Evolutionary conservation across 805 yeast species (phyloP), one percentile per base, ranked within the genome.

Genomic region (Isabelozyma pseudorhagii): DNA sequence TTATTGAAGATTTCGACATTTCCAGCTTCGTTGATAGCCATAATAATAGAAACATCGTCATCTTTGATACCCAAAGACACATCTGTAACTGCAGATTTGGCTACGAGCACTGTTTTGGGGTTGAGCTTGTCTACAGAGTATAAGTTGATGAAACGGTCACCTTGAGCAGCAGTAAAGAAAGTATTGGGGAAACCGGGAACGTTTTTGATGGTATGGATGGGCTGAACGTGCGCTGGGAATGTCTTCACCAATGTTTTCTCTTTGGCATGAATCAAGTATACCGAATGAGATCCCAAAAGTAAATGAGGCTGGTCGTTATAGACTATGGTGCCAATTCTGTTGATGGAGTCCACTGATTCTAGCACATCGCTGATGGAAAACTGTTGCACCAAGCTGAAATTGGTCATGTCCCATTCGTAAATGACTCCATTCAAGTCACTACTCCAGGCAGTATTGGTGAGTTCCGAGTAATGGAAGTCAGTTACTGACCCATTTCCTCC

Each of bases 91-190:
- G 87, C 80, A 13, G 89, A 74, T 53, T 85, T 87, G 3, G 92
- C 76, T 13, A 87, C 91, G 49, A 89, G 78, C 3, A 91, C 87
- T 8, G 75, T 66, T 21, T 69, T 67, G 2, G 84, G 73, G 3
- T 81, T 61, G 28, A 68, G 61, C 44, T 71, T 67, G 31, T 73
- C 67, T 2, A 82, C 48, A 9, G 85, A 78, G 61, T 86, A 84
- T 38, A 87, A 71, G 63, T 89, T 89, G 55, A 91, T 77, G 64
- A 89, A 90, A 56, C 97, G 79, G 65, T 92, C 98, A 52, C 84
- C 85, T 36, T 73, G 72, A 1, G 97, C 96, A 46, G 86, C 79
- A 1, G 94, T 84, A 41, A 88, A 65, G 57, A 90, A 82, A 43
- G 69, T 71, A 44, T 78, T 78, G 8, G 67, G 64, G 34, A 65